These are phyloP conservation scores for Chlamydomonas eustigma DNA, from an alignment of 139 green algal species.

Conservation along the genomic window DNA sequence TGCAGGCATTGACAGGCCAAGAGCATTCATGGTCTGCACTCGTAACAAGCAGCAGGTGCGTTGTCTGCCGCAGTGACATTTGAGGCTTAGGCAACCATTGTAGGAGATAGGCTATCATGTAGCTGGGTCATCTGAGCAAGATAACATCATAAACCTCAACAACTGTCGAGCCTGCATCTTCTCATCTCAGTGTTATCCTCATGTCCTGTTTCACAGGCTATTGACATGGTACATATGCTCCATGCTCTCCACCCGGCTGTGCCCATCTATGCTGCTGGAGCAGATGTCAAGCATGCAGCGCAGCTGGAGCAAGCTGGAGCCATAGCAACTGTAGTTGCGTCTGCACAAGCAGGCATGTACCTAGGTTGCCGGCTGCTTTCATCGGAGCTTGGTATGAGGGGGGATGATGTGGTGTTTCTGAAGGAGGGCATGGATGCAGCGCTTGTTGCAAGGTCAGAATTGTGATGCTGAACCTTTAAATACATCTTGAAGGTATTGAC, in stretches of 20 bases:
- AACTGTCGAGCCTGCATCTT: too few relatives aligned
- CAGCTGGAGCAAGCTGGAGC: conserved; percentile 79
- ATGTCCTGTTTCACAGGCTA: conserved; percentile 12
- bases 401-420: conserved; percentile 21
- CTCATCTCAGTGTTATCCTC: not conserved
- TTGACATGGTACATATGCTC: conserved; percentile 62
- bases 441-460: conserved; percentile 12
- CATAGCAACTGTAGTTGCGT: conserved; percentile 40
- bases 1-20: conserved; percentile 65
- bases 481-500: too few relatives aligned
- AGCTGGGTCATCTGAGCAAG: too few relatives aligned
- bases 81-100: too few relatives aligned
- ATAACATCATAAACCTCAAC: too few relatives aligned
- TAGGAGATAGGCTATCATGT: too few relatives aligned
- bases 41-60: conserved; percentile 23
- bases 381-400: conserved; percentile 37
- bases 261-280: conserved; percentile 72
- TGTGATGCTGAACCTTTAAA: too few relatives aligned
- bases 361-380: conserved; percentile 53
- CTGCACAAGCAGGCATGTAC: conserved; percentile 64
- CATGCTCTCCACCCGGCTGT: conserved; percentile 57
- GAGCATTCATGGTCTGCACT: conserved; percentile 73
- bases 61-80: conserved; percentile 2
- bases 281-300: conserved; percentile 51
- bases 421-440: conserved; percentile 22